Base-by-base conservation (phyloP, 208 protist genomes). In the Wallacemonas sp. region DNA sequence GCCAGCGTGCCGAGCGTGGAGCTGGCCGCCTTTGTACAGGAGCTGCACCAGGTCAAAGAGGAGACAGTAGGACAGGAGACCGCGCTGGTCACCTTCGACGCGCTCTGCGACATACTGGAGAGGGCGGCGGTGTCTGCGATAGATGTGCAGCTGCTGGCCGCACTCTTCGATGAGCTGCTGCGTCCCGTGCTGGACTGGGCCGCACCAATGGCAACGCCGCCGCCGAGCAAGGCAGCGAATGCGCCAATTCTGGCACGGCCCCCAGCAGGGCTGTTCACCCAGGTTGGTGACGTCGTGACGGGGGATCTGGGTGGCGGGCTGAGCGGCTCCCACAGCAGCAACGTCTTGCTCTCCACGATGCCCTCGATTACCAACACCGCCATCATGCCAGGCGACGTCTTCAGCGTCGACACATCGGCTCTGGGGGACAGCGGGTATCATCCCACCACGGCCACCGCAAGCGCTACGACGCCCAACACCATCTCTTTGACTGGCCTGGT, bases 101-200 rank as follows among this genome's bases (percentile, higher is more conserved):
- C 78, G 9, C 54, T 94, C 12, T 77, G 73, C n/a, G 68, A 80
- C 31, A 86, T 94, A 5, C 41, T 91, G 3, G 81, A 94, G 41
- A 58, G 36, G 5, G 80, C 82, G 21, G 67, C 68, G 59, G 69
- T 91, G 31, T 80, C 84, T 19, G 49, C 84, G 8, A 60, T 77
- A 2, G 84, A 94, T 41, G 74, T 69, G 17, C 60, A 67, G 22
- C 47, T 90, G 28, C 72, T 94, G 39, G 33, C 77, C 2, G 84
- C 86, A 31, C 47, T 94, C 15, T 94, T 94, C 60, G 77, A 86
- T 38, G 88, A 94, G 27, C 68, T 94, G 24, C 73, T 73, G 61
- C 72, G 55, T 44, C 11, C 72, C 26, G 12, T 73, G 60, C 36
- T 65, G 38, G 53, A 45, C 22, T 8, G 8, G 17, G 6, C 8